A percentile compares a stretch with the other conserved stretches of the same genome.
phyloP scores from a whole-genome alignment of 306 rosid species.

The Sindora glabra region DNA sequence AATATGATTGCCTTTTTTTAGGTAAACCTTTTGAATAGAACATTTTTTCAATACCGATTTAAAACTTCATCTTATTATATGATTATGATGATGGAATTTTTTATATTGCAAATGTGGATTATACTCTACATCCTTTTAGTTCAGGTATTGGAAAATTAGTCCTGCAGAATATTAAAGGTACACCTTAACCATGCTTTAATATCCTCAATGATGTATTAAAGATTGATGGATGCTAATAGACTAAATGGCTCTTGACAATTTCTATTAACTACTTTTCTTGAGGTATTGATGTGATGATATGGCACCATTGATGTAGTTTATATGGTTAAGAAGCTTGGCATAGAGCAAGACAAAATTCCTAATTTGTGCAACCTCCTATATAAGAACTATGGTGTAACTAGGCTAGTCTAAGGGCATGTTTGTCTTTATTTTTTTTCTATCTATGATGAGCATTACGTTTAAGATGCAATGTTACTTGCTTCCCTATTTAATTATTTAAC shows the following conservation, averaged over 20 bases:
- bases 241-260: too few relatives aligned
- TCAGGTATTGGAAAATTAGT: conserved; percentile 62
- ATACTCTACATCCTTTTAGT: conserved; percentile 78
- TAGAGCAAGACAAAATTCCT: conserved; percentile 52
- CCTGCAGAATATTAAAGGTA: conserved; percentile 77
- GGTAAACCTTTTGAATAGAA: conserved; percentile 33
- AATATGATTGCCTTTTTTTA: conserved; percentile 84
- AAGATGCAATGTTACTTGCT: too few relatives aligned
- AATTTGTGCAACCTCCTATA: conserved; percentile 62
- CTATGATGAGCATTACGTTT: too few relatives aligned
- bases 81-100: not conserved
- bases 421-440: not conserved
- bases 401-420: conserved; percentile 90
- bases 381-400: conserved; percentile 87
- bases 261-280: too few relatives aligned
- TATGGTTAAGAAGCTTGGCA: conserved; percentile 82
- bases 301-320: conserved; percentile 50
- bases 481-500: too few relatives aligned
- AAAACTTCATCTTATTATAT: not conserved
- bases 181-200: not conserved
- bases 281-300: not conserved
- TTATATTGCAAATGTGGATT: conserved; percentile 80
- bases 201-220: too few relatives aligned
- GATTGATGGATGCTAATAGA: too few relatives aligned
- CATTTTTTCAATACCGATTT: not conserved